These are phyloP conservation scores for Trametes sp. DNA, from an alignment of 1,284 basidiomycete genomes.

Conservation along the genomic window DNA sequence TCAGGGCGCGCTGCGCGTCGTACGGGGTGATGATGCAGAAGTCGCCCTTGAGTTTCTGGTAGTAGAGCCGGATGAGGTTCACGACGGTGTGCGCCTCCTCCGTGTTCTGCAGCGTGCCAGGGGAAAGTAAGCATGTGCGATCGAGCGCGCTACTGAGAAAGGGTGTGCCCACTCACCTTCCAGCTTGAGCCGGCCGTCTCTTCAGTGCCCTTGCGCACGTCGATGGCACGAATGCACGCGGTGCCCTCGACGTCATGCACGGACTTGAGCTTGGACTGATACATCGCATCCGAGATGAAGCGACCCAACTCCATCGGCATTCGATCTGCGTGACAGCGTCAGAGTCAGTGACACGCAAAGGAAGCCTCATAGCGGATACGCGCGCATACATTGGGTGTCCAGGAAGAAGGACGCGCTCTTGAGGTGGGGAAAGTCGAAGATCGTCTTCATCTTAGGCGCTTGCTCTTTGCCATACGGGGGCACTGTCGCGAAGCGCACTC, in stretches of 20 bases:
- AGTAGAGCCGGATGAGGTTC: constrained; percentile 48
- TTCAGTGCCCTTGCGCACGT: constrained; percentile 52
- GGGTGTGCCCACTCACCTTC: constrained; percentile 43
- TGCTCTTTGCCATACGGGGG: constrained; percentile 56
- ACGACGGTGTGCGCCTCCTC: constrained; percentile 50
- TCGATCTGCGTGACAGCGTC: constrained; percentile 45
- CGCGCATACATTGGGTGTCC: constrained; percentile 52
- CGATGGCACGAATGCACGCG: constrained; percentile 46
- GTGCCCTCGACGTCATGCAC: constrained; percentile 40
- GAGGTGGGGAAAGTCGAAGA: constrained; percentile 57
- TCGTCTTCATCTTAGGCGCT: constrained; percentile 48
- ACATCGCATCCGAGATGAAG: constrained; percentile 56
- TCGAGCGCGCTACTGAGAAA: not conserved
- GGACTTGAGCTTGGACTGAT: constrained; percentile 47
- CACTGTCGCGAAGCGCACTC: constrained; percentile 42
- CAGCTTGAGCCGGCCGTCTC: constrained; percentile 48
- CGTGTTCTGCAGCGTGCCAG: constrained; percentile 47
- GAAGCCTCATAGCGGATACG: constrained; percentile 9
- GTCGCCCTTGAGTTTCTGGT: constrained; percentile 36
- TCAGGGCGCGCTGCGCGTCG: constrained; percentile 63
- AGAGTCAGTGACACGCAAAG: not conserved
- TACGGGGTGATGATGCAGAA: constrained; percentile 77
- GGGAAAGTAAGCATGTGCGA: not conserved
- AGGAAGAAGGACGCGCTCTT: constrained; percentile 46
- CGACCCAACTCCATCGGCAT: constrained; percentile 56